Evolutionary conservation across 768 basidiomycete genomes (phyloP), one percentile per base, ranked within the genome.

Genomic region (Clitopilus passeckerianus): DNA sequence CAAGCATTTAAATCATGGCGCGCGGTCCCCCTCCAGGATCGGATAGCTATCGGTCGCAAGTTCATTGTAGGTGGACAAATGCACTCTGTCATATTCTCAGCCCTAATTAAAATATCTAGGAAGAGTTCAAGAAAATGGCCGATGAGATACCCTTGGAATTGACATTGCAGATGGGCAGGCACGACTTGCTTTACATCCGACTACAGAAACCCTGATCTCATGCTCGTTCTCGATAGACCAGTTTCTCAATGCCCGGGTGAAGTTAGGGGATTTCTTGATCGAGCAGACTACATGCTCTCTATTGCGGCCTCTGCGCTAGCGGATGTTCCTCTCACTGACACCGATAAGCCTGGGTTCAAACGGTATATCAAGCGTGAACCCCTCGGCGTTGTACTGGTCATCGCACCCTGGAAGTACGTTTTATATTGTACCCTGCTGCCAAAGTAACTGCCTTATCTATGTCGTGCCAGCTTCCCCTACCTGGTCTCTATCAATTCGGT

Each of bases 121-220:
- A 79, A 15, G 81, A 79, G 59, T 85, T 86, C 61, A 77, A 75
- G 63, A 70, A 71, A 5, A 72, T 78, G 69, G 66, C 70, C 7
- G 83, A 89, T 16, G 83, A 90, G 30, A 81, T 93, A 14, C 84
- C 86, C 0, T 67, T 82, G 33, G 95, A 98, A 65, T 76, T 98
- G 56, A 87, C 93, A 0, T 64, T 86, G 56, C 92, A 97, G 74
- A 98, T 99, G 90, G 96, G 96, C 35, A 78, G 94, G 93, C 93
- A 61, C 64, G 85, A 34, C 27, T 44, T 41, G 15, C 55, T 52
- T 35, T 43, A 58, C 18, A 54, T 23, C 34, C 35, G 3, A 6
- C 27, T 33, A 52, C 16, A 20, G 44, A 53, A 6, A 54, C 41
- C 8, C 22, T 44, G 18, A 37, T 54, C 34, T 54, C 22, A 54